phyloP scores from a whole-genome alignment of 2,329 filamentous ascomycete genomes.

The Xylariaceae sp. region DNA sequence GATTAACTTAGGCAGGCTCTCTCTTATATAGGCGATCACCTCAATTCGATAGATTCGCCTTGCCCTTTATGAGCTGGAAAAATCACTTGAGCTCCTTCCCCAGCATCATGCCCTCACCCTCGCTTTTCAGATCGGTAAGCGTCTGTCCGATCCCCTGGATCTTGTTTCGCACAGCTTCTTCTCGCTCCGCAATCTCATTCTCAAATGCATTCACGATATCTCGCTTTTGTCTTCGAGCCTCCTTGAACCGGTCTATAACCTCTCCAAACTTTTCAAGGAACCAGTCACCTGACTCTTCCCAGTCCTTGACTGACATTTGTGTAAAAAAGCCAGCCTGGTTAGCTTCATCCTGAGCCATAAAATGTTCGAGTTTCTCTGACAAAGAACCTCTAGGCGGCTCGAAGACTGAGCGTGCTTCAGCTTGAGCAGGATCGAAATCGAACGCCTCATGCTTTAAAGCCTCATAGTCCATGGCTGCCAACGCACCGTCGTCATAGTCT shows the following conservation, averaged over 20 bases:
- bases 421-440: constrained; percentile 50
- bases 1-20: constrained; percentile 1
- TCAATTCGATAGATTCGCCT: constrained; percentile 6
- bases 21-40: constrained; percentile 5
- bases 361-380: constrained; percentile 45
- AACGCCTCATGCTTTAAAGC: constrained; percentile 49
- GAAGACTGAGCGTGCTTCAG: constrained; percentile 34
- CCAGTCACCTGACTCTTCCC: constrained; percentile 57
- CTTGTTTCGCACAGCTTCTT: constrained; percentile 48
- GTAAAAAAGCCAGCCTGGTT: constrained; percentile 46
- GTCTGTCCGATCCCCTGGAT: constrained; percentile 51
- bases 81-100: constrained; percentile 30
- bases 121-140: constrained; percentile 49
- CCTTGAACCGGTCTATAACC: constrained; percentile 44
- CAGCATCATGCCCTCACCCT: constrained; percentile 50
- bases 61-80: constrained; percentile 1
- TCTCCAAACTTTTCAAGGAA: constrained; percentile 49
- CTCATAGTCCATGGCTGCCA: constrained; percentile 49
- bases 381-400: constrained; percentile 38
- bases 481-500: constrained; percentile 53
- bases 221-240: constrained; percentile 46
- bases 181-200: constrained; percentile 48
- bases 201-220: constrained; percentile 47
- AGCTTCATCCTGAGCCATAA: constrained; percentile 37
- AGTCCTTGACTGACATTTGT: constrained; percentile 49